A percentile compares a stretch with the other conserved stretches of the same genome.
phyloP scores from a whole-genome alignment of 345 rosid species.

The Eucalyptus virginea region DNA sequence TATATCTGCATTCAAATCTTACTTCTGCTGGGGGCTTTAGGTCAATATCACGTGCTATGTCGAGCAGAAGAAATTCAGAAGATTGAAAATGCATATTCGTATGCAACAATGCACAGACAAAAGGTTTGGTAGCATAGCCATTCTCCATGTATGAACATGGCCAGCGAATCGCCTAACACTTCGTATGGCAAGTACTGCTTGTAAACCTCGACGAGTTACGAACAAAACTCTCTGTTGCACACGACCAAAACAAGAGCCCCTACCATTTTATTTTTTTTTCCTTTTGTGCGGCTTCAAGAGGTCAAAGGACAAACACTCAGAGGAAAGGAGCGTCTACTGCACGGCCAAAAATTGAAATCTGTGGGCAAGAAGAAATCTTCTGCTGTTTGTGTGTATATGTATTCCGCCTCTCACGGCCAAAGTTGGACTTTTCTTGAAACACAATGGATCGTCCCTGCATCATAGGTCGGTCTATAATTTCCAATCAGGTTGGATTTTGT shows the following conservation, averaged over 20 bases:
- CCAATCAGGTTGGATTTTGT: rapidly evolving
- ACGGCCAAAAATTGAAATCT: not conserved
- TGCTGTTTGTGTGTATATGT: not conserved
- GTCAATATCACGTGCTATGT: not conserved
- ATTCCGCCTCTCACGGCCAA: not conserved
- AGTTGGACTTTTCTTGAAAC: not conserved
- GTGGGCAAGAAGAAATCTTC: not conserved
- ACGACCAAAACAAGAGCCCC: not conserved
- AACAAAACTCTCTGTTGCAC: not conserved
- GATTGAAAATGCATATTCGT: not conserved
- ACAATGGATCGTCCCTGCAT: not conserved
- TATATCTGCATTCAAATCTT: not conserved
- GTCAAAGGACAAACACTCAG: not conserved
- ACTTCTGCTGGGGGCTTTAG: not conserved
- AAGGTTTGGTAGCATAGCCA: not conserved
- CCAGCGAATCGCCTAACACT: not conserved
- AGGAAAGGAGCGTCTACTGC: not conserved
- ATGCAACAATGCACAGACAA: not conserved
- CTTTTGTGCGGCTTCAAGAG: not conserved
- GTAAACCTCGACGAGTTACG: not conserved
- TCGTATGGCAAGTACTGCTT: not conserved
- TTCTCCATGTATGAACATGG: not conserved
- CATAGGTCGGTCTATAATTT: not conserved
- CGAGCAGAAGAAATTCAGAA: not conserved
- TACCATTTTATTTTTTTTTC: rapidly evolving